Base-by-base conservation (phyloP, 208 protist species). In the Crithidia expoeki region DNA sequence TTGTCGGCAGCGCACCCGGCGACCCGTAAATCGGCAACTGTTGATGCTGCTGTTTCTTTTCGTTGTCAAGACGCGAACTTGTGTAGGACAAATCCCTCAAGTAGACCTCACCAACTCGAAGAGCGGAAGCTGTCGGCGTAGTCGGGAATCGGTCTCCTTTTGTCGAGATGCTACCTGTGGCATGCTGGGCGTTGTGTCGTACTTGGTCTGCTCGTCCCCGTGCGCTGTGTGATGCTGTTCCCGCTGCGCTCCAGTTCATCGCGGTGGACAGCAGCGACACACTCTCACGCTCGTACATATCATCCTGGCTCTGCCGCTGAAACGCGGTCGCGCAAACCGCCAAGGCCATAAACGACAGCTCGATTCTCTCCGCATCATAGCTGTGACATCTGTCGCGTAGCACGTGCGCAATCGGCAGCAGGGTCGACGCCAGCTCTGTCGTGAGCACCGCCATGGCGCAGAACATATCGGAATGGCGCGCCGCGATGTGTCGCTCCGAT, bases 281-380 rank as follows among this genome's bases (percentile, higher is more conserved):
- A 58, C 40, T 30, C 4, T 53, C 44, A 10, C 69, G 69, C 44
- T 14, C n/a, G 14, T 51, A 28, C 21, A 70, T 25, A 21, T 84
- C 73, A 1, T 30, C 16, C 42, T 81, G 66, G 65, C 79, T 62
- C 34, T 74, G 70, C 33, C 51, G 55, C 2, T 76, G 72, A 47
- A 80, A 76, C 16, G 53, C 42, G 34, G 38, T 34, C 12, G 79
- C 79, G 5, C 78, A 74, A 2, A 78, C 46, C 5, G 77, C 47
- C 28, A 86, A 21, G 5, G 81, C 74, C 42, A 73, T 70, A 34
- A 89, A 72, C 14, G 70, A 58, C 28, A 76, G 46, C 28, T 81
- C 79, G 9, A 80, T 2, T 49, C 32, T 80, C 74, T 10, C 64
- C 46, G 33, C 56, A 44, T 16, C 66, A 55, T n/a, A 84, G 58